A percentile compares a stretch with the other conserved stretches of the same genome.
Conservation (phyloP, 805 yeast species). For the Starmera amethionina region DNA sequence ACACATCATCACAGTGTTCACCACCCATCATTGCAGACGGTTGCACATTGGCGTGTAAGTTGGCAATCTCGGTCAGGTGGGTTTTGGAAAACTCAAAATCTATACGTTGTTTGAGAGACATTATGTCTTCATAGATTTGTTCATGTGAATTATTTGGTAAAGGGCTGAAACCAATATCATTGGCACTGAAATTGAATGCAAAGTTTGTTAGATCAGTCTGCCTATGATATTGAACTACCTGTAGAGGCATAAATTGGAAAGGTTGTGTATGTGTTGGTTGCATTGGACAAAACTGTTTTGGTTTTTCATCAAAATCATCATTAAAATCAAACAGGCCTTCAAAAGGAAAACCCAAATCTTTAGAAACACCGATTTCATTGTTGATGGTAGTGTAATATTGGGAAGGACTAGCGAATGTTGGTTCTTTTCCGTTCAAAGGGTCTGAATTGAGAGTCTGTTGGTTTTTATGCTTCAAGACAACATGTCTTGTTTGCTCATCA, state of each 20-base stretch:
- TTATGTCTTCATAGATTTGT: not conserved
- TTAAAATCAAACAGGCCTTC: too few species aligned
- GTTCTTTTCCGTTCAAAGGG: too few species aligned
- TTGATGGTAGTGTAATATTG: too few species aligned
- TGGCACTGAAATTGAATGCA: not conserved
- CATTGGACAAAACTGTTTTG: not conserved
- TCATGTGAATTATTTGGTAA: not conserved
- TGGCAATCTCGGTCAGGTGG: not conserved
- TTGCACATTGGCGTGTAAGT: not conserved
- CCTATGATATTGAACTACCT: not conserved
- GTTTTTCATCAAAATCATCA: too few species aligned
- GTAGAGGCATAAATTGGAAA: not conserved
- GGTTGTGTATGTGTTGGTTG: not conserved
- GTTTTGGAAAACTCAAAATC: not conserved
- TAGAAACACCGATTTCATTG: too few species aligned
- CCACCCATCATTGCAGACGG: not conserved
- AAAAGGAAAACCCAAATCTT: too few species aligned
- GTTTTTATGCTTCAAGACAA: too few species aligned
- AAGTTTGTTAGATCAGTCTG: not conserved
- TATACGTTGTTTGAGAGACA: not conserved
- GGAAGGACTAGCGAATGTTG: too few species aligned
- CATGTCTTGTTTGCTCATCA: too few species aligned
- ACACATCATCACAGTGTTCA: not conserved
- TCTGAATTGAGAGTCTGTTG: too few species aligned
- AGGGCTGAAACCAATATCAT: not conserved